Conservation (phyloP, 257 asterid genomes). For the Rubia yunnanensis region DNA sequence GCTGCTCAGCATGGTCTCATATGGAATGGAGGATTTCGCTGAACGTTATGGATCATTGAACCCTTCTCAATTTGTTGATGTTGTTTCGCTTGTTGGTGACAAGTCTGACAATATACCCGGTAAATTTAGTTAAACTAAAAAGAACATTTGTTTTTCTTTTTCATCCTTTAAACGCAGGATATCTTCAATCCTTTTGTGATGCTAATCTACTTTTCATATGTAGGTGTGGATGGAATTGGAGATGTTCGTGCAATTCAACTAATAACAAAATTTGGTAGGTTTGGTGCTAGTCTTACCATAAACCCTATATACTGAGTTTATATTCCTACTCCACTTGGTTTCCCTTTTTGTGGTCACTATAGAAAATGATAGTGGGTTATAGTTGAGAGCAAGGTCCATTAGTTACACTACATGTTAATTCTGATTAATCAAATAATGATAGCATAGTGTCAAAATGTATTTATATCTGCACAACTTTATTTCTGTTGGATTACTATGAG, state of each 20-base stretch:
- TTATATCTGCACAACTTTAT: neutral
- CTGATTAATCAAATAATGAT: neutral
- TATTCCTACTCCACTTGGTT: neutral
- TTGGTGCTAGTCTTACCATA: neutral
- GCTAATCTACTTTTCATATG: conserved; percentile 15
- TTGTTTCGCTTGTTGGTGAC: conserved; percentile 86
- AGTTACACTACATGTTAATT: neutral
- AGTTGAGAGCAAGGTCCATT: too few relatives aligned
- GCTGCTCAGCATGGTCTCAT: conserved; percentile 76
- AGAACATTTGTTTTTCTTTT: neutral
- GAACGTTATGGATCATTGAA: conserved; percentile 61
- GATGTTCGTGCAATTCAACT: conserved; percentile 75
- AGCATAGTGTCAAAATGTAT: neutral
- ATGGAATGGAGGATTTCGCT: conserved; percentile 92
- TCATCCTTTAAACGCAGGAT: neutral
- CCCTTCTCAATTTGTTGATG: conserved; percentile 95
- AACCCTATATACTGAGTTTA: neutral
- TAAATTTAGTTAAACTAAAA: conserved; percentile 10
- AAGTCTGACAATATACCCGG: conserved; percentile 95
- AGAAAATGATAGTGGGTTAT: neutral
- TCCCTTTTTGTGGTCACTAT: neutral
- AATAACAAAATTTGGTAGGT: conserved; percentile 79
- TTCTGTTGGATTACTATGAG: neutral
- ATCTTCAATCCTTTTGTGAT: neutral
- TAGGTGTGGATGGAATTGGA: conserved; percentile 97